A percentile compares a stretch with the other conserved stretches of the same genome.
Conservation (phyloP, 2,329 filamentous ascomycete genomes). For the Penicillium italicum region DNA sequence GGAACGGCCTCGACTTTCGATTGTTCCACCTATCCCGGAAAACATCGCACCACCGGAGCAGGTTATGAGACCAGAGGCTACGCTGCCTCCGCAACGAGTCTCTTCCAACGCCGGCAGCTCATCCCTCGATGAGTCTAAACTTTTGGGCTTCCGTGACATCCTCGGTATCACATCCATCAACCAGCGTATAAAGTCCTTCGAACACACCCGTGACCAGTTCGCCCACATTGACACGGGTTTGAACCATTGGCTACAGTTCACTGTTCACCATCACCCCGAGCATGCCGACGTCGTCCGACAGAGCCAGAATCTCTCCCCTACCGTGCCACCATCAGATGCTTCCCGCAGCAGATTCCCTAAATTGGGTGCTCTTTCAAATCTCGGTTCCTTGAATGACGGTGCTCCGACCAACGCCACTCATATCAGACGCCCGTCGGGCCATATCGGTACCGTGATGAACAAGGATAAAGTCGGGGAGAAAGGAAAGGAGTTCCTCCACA, state of each 20-base stretch:
- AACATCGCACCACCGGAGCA: slow-evolving; percentile 16
- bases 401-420: slow-evolving; percentile 34
- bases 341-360: slow-evolving; percentile 44
- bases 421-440: slow-evolving; percentile 35
- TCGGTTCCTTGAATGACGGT: slow-evolving; percentile 31
- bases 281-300: slow-evolving; percentile 46
- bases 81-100: slow-evolving; percentile 5
- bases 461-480: slow-evolving; percentile 69
- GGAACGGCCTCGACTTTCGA: slow-evolving; percentile 32
- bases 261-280: slow-evolving; percentile 51
- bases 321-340: slow-evolving; percentile 29
- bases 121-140: slow-evolving; percentile 35
- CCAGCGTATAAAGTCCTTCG: slow-evolving; percentile 71
- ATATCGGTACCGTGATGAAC: slow-evolving; percentile 44
- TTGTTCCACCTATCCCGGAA: slow-evolving; percentile 27
- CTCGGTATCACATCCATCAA: slow-evolving; percentile 61
- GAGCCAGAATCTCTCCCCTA: slow-evolving; percentile 33
- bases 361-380: slow-evolving; percentile 31
- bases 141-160: slow-evolving; percentile 71
- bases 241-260: slow-evolving; percentile 54
- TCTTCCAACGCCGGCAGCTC: slow-evolving; percentile 13
- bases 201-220: slow-evolving; percentile 68
- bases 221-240: slow-evolving; percentile 71
- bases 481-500: slow-evolving; percentile 83
- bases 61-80: slow-evolving; percentile 11